Evolutionary conservation across 495 filamentous ascomycete species (phyloP), one percentile per base, ranked within the genome.

Genomic region (Penicillium maclennaniae): DNA sequence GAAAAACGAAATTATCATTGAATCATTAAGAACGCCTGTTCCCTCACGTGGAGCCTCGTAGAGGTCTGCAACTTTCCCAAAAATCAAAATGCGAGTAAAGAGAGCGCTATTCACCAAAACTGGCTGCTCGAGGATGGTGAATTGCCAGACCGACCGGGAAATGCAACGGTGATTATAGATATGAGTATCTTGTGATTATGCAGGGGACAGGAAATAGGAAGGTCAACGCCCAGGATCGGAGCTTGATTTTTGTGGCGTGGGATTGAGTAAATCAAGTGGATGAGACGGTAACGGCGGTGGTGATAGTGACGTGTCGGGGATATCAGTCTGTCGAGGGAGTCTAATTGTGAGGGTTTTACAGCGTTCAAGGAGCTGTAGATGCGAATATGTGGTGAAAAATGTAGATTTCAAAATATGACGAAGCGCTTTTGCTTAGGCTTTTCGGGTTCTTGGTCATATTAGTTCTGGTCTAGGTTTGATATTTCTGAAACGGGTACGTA

Each of bases 341-440:
- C 9, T 40, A 41, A 28, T 23, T 23, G 2, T 26, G 34, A 19
- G 2, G 36, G 20, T 50, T 31, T 9, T 34, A 44, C 20, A 14
- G 10, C 3, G 31, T n/a, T 23, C 23, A 23, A 42, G 17, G 40
- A 31, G 17, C 45, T 34, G n/a, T 50, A 25, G 16, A 54, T 49
- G 20, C 0, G 15, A 27, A 27, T 7, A 10, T 16, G 17, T 9
- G 43, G 14, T 23, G 14, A 4, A n/a, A n/a, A n/a, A 1, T 10
- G 8, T 19, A 28, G n/a, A 41, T 25, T 40, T 56, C 40, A 71
- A 46, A 71, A 69, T 42, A 71, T 67, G 37, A 67, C 61, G 43
- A 71, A 68, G 21, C 65, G 61, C 51, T 71, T 71, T 50, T 59
- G 56, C 52, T 71, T 71, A 14, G 49, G 26, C 34, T 66, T 65